phyloP scores from a whole-genome alignment of 2,329 filamentous ascomycete genomes.

The Metarhizium brunneum region DNA sequence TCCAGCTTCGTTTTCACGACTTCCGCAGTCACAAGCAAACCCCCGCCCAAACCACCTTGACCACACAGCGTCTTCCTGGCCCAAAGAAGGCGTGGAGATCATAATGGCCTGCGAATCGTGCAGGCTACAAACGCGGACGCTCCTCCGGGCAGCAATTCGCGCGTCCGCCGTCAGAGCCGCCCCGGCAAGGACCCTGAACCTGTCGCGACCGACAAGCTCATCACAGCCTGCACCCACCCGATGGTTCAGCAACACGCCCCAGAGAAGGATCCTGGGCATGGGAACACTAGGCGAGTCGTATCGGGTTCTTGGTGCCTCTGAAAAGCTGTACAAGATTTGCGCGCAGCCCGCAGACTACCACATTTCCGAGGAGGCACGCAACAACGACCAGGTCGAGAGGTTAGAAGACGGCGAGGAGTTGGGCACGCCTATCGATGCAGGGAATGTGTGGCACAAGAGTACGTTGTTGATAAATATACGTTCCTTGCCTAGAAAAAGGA shows the following conservation, averaged over 20 bases:
- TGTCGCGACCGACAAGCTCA: not conserved
- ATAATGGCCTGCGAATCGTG: conserved; percentile 40
- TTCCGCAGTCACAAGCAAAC: not conserved
- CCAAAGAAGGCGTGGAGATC: not conserved
- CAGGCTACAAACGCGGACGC: conserved; percentile 31
- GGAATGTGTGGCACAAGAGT: conserved; percentile 66
- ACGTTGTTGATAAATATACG: conserved; percentile 19
- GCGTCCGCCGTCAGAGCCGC: conserved; percentile 17
- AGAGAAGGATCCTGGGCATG: conserved; percentile 23
- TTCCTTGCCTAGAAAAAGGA: not conserved
- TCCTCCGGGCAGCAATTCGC: conserved; percentile 26
- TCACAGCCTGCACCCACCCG: conserved; percentile 14
- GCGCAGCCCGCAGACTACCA: conserved; percentile 65
- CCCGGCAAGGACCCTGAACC: conserved; percentile 12
- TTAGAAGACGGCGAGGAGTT: conserved; percentile 75
- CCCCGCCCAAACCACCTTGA: not conserved
- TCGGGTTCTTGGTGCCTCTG: conserved; percentile 68
- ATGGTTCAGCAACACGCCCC: conserved; percentile 26
- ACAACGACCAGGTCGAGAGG: conserved; percentile 57
- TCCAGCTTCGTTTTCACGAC: not conserved
- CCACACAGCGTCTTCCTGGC: not conserved
- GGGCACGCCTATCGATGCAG: conserved; percentile 34
- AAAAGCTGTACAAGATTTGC: conserved; percentile 70
- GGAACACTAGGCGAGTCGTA: conserved; percentile 43
- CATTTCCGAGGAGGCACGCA: conserved; percentile 58